Percentiles rank a stretch among this genome's conserved stretches.
These are phyloP conservation scores for Scedosporium dehoogii DNA, from an alignment of 2,329 filamentous ascomycete species.

Conservation along the genomic window DNA sequence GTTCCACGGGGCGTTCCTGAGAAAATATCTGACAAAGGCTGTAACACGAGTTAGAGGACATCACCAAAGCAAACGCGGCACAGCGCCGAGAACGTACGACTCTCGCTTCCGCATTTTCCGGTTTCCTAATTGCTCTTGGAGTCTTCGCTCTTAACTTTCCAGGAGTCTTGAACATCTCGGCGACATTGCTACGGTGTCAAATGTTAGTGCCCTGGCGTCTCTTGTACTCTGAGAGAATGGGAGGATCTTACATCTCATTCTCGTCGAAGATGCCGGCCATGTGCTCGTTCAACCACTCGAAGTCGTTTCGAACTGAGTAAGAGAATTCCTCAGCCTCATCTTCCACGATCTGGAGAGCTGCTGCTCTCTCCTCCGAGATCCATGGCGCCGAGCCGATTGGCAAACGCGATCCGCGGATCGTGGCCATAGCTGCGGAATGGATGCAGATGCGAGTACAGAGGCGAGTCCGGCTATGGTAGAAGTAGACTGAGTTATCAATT, in stretches of 20 bases:
- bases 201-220: background rate
- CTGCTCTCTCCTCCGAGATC: slow-evolving; percentile 75
- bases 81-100: slow-evolving; percentile 41
- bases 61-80: slow-evolving; percentile 1
- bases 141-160: slow-evolving; percentile 77
- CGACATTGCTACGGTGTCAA: slow-evolving; percentile 57
- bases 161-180: slow-evolving; percentile 93
- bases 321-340: slow-evolving; percentile 88
- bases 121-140: slow-evolving; percentile 59
- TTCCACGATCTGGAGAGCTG: slow-evolving; percentile 63
- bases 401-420: slow-evolving; percentile 46
- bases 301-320: slow-evolving; percentile 83
- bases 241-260: slow-evolving; percentile 60
- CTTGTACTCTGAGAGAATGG: background rate
- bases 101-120: slow-evolving; percentile 45
- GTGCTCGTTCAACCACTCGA: slow-evolving; percentile 98
- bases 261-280: slow-evolving; percentile 90
- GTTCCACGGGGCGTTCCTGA: slow-evolving; percentile 44
- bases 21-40: slow-evolving; percentile 53
- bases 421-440: slow-evolving; percentile 16
- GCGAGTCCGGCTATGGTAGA: slow-evolving; percentile 9
- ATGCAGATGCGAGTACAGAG: slow-evolving; percentile 5
- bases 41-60: slow-evolving; percentile 16
- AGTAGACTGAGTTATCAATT: slow-evolving; percentile 2
- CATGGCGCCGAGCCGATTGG: slow-evolving; percentile 75